phyloP scores from a whole-genome alignment of 345 rosid species.

The Trapa incisa region DNA sequence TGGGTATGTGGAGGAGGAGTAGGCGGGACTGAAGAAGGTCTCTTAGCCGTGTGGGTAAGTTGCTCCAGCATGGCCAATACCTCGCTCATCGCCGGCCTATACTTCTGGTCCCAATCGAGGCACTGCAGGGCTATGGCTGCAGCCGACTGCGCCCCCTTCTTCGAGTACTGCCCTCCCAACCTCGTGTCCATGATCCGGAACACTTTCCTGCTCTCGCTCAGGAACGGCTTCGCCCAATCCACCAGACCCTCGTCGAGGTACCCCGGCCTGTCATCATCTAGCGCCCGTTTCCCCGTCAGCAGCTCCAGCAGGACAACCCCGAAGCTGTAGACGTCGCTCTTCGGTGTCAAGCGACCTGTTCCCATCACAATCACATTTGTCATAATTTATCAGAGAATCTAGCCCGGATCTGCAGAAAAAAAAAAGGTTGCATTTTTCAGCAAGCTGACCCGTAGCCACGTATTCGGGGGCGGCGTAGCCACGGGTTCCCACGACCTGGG shows the following conservation, averaged over 20 bases:
- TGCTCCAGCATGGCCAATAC: slow-evolving; percentile 36
- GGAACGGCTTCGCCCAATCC: slow-evolving; percentile 83
- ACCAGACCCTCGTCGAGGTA: slow-evolving; percentile 46
- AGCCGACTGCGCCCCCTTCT: slow-evolving; percentile 62
- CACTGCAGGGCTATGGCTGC: slow-evolving; percentile 64
- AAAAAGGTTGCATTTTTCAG: no score
- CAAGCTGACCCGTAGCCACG: slow-evolving; percentile 50
- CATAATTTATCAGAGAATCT: not conserved
- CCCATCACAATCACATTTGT: not conserved
- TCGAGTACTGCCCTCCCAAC: slow-evolving; percentile 75
- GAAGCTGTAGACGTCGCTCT: slow-evolving; percentile 85
- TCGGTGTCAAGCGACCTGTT: slow-evolving; percentile 82
- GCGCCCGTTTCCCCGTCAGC: slow-evolving; percentile 52
- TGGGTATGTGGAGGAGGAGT: not conserved
- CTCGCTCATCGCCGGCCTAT: slow-evolving; percentile 53
- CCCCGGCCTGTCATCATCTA: slow-evolving; percentile 43
- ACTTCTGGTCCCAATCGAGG: slow-evolving; percentile 48
- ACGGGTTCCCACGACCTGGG: slow-evolving; percentile 72
- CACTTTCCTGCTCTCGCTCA: slow-evolving; percentile 47
- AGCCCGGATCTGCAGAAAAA: not conserved
- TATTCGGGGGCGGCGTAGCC: slow-evolving; percentile 97
- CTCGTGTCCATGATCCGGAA: slow-evolving; percentile 78
- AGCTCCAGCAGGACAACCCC: slow-evolving; percentile 78
- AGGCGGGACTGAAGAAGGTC: not conserved
- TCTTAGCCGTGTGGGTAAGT: slow-evolving; percentile 13